Percentiles rank a stretch among this genome's conserved stretches.
These are phyloP conservation scores for Raddia distichophylla DNA, from an alignment of 176 grass and related monocot species.

Conservation along the genomic window DNA sequence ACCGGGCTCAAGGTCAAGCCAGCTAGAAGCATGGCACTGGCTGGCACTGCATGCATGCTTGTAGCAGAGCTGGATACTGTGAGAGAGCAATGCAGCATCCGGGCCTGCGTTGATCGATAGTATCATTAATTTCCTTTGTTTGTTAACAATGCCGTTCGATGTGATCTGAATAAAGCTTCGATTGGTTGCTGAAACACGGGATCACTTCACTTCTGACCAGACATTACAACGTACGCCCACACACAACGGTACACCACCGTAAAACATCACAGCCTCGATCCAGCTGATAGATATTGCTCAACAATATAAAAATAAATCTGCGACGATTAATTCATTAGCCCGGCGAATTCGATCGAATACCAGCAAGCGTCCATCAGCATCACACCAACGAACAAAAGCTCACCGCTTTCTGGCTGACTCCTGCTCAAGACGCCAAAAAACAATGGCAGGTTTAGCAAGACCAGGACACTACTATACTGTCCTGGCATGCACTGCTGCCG, in stretches of 20 bases:
- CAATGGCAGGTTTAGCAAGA: neutral
- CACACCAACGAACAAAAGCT: neutral
- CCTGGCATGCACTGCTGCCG: neutral
- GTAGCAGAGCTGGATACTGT: neutral
- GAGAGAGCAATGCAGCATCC: neutral
- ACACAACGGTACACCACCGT: neutral
- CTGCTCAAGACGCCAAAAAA: neutral
- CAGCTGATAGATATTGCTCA: neutral
- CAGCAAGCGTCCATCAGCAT: neutral
- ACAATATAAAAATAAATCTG: slow-evolving; percentile 1
- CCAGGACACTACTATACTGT: neutral
- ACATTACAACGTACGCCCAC: neutral
- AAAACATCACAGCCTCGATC: neutral
- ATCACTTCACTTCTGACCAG: neutral
- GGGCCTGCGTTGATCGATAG: neutral
- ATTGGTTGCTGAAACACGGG: neutral
- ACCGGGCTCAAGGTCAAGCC: neutral
- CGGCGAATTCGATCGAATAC: neutral
- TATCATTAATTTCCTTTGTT: neutral
- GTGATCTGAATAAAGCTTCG: neutral
- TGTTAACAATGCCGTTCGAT: slow-evolving; percentile 1
- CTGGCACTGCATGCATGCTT: neutral
- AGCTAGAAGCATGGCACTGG: neutral
- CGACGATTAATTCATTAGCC: neutral
- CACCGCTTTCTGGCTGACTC: neutral